Conservation (phyloP, 1,284 basidiomycete genomes). For the Heterobasidion irregulare region DNA sequence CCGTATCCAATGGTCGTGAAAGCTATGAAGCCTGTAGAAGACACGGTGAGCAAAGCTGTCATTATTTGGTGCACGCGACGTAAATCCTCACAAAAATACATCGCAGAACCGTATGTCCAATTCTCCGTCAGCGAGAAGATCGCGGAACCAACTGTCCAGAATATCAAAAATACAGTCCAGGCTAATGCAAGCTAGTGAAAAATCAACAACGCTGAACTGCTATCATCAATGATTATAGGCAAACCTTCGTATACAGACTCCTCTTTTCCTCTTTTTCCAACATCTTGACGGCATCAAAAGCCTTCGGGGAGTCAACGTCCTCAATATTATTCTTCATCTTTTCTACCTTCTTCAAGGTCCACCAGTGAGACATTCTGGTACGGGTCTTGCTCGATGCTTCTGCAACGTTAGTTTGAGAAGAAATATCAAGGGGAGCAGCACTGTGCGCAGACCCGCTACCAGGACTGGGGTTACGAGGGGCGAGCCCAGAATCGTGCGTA, state of each 20-base stretch:
- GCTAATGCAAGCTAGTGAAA: conserved; percentile 29
- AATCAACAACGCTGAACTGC: not conserved
- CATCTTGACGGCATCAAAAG: not conserved
- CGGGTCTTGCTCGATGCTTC: not conserved
- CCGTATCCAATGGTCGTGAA: conserved; percentile 71
- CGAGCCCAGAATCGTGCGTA: too few relatives aligned
- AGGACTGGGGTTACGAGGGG: not conserved
- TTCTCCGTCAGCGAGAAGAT: conserved; percentile 47
- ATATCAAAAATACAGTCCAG: conserved; percentile 41
- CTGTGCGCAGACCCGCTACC: not conserved
- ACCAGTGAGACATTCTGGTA: too few relatives aligned
- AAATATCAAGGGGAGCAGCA: conserved; percentile 11
- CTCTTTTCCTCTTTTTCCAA: conserved; percentile 9
- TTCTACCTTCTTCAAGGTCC: too few relatives aligned
- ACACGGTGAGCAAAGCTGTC: conserved; percentile 13
- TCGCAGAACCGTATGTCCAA: conserved; percentile 40
- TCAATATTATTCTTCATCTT: not conserved
- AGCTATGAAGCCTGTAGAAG: conserved; percentile 32
- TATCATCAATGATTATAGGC: conserved; percentile 1
- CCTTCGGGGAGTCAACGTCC: not conserved
- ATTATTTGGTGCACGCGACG: conserved; percentile 1
- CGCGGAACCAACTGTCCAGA: conserved; percentile 52
- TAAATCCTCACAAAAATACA: conserved; percentile 62
- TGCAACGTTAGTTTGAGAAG: conserved; percentile 8
- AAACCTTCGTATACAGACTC: conserved; percentile 30